Base-by-base conservation (phyloP, 345 rosid genomes). In the Arabidopsis suecica region DNA sequence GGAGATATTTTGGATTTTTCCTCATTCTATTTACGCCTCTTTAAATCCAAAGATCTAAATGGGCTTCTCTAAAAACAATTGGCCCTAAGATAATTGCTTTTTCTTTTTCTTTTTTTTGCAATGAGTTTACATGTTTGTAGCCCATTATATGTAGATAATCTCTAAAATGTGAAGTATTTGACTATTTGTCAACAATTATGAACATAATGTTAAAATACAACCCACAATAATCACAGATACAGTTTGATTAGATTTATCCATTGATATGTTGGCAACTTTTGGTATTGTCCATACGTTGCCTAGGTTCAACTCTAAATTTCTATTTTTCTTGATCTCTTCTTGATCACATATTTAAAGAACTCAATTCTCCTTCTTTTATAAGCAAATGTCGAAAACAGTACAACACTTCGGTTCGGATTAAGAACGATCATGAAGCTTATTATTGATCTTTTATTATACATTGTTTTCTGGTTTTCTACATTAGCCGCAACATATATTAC, bases 391-490 rank as follows among this genome's bases (percentile, higher is more conserved):
- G 22, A 34, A 57, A 57, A 45, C 36, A 22, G 47, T 23, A 6
- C 3, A 37, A 50, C 6, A 61, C 42, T n/a, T 71, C 6, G 18
- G 22, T 33, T 20, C 16, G n/a, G 8, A 44, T 25, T 7, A 42
- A 9, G 23, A 56, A 67, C 11, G 73, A 75, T 67, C 73, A 42
- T 37, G 13, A 59, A 49, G 68, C 73, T 75, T 16, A 16, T 47
- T 59, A 66, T 65, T 73, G 59, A 65, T 74, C 72, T 25, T 63
- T 63, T 28, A 44, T 45, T 45, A 56, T 25, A 58, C 44, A 67
- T 48, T 11, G 0, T 48, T 58, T 67, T 49, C 16, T 59, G 28
- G 4, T 38, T 13, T 47, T 37, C 50, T 9, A 68, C 74, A 60
- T 33, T 32, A 41, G 22, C 68, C 1, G 36, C 30, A 59, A 68